phyloP scores from a whole-genome alignment of 345 rosid genomes.

The Gossypium longicalyx region DNA sequence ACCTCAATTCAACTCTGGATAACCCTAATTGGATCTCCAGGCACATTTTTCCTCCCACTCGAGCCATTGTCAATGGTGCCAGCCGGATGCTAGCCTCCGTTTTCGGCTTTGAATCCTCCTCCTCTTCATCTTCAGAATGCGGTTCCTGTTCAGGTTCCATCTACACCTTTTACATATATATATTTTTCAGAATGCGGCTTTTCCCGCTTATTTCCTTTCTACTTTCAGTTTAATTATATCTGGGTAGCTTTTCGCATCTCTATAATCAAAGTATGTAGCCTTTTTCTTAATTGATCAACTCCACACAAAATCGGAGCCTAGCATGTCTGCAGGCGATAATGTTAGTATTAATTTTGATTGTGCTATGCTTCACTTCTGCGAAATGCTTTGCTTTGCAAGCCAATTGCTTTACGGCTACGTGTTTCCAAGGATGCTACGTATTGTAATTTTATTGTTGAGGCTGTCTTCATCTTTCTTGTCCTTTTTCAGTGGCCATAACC shows the following conservation, averaged over 20 bases:
- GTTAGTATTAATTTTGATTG: neutral
- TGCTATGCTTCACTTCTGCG: neutral
- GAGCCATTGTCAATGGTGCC: conserved; percentile 70
- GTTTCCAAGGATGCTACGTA: neutral
- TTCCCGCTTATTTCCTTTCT: neutral
- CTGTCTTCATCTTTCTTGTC: neutral
- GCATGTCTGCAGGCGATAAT: neutral
- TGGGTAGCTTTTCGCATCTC: neutral
- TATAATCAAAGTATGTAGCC: neutral
- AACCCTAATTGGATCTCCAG: conserved; percentile 91
- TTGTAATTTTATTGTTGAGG: neutral
- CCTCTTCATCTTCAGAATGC: conserved; percentile 42
- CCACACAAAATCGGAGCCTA: neutral
- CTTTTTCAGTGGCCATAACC: neutral
- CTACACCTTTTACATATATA: neutral
- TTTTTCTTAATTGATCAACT: neutral
- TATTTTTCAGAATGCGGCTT: neutral
- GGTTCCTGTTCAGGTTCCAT: conserved; percentile 46
- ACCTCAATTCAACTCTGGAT: conserved; percentile 26
- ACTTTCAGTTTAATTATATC: neutral
- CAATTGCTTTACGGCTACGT: neutral
- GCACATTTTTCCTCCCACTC: conserved; percentile 67
- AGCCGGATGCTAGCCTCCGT: conserved; percentile 69
- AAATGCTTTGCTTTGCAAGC: neutral
- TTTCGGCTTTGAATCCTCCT: conserved; percentile 53